phyloP scores from a whole-genome alignment of 371 early-diverging fungal species.

The Mucor racemosus region DNA sequence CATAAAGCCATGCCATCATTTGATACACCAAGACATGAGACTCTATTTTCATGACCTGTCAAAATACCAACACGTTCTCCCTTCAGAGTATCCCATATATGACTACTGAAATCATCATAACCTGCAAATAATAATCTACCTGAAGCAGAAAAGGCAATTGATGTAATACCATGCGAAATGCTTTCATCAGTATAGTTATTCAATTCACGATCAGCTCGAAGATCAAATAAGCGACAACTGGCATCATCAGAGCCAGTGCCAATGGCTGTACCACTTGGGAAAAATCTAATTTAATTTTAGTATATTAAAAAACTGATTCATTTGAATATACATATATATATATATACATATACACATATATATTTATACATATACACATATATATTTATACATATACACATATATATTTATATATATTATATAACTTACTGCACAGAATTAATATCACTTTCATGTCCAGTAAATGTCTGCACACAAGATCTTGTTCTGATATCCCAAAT shows the following conservation, averaged over 20 bases:
- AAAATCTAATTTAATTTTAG: constrained; percentile 62
- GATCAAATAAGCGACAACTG: constrained; percentile 94
- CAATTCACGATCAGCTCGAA: constrained; percentile 96
- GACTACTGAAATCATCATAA: constrained; percentile 97
- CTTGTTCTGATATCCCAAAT: constrained; percentile 97
- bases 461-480: constrained; percentile 95
- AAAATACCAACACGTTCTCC: constrained; percentile 94
- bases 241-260: constrained; percentile 98
- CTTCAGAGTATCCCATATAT: constrained; percentile 97
- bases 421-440: constrained; percentile 85
- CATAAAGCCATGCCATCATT: constrained; percentile 97
- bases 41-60: constrained; percentile 96
- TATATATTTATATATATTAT: too few species aligned
- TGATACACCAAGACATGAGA: constrained; percentile 94
- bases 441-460: constrained; percentile 97
- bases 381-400: too few species aligned
- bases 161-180: constrained; percentile 95
- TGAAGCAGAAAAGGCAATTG: constrained; percentile 92
- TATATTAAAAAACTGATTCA: not conserved
- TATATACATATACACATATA: too few species aligned
- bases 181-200: constrained; percentile 95
- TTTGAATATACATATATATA: too few species aligned
- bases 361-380: too few species aligned
- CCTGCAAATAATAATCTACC: constrained; percentile 96
- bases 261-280: constrained; percentile 96